These are phyloP conservation scores for Podila clonocystis DNA, from an alignment of 192 early-diverging fungal species.

Conservation along the genomic window DNA sequence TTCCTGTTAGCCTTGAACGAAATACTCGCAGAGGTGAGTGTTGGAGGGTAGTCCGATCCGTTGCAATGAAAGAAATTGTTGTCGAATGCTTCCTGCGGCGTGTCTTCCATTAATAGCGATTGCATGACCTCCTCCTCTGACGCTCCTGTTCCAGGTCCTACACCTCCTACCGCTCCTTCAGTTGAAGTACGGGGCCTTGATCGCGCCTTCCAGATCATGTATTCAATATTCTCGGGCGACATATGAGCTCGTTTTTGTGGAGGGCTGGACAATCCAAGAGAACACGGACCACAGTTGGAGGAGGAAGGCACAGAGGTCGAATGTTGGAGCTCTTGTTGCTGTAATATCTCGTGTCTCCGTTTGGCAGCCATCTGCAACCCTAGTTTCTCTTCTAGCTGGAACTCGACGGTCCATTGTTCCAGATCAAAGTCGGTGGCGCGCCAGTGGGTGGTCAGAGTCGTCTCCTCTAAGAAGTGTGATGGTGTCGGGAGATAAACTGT, in stretches of 20 bases:
- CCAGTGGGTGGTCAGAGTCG: constrained; percentile 15
- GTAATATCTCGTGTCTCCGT: constrained; percentile 3
- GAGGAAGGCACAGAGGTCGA: not conserved
- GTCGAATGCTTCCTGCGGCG: not conserved
- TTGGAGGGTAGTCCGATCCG: not conserved
- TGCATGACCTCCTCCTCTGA: not conserved
- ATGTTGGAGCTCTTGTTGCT: constrained; percentile 3
- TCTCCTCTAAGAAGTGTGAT: not conserved
- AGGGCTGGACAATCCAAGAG: too few relatives aligned
- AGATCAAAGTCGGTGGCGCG: constrained; percentile 22
- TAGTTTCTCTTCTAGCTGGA: constrained; percentile 31
- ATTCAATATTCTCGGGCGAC: constrained; percentile 16
- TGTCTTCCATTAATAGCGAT: not conserved
- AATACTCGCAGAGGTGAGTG: constrained; percentile 16
- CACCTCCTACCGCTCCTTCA: not conserved
- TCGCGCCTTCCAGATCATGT: constrained; percentile 25
- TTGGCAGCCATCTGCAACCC: constrained; percentile 22
- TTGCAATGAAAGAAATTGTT: constrained; percentile 37
- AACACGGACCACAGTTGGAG: too few relatives aligned
- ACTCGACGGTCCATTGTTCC: constrained; percentile 11
- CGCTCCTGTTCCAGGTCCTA: not conserved
- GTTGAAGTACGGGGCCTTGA: not conserved
- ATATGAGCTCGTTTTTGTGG: too few relatives aligned
- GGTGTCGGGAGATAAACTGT: not conserved
- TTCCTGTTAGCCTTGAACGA: constrained; percentile 39